These are phyloP conservation scores for Murraya koenigii DNA, from an alignment of 345 rosid genomes.

Conservation along the genomic window DNA sequence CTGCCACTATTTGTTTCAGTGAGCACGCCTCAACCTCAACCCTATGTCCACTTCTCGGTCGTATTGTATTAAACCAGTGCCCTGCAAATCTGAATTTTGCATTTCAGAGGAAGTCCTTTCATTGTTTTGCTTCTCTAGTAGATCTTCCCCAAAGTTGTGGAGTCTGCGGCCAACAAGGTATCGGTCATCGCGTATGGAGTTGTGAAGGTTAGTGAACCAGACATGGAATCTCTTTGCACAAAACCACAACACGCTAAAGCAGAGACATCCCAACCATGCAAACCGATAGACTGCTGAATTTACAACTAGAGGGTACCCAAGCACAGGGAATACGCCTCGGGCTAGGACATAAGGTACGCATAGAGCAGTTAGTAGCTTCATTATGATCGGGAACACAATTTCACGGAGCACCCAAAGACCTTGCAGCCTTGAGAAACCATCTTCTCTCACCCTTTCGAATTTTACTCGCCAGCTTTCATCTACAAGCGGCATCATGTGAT, in stretches of 20 bases:
- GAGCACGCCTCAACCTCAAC: slow-evolving; percentile 54
- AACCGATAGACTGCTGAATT: slow-evolving; percentile 95
- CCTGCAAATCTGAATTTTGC: slow-evolving; percentile 16
- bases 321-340: slow-evolving; percentile 87
- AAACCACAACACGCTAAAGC: slow-evolving; percentile 65
- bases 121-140: slow-evolving; percentile 29
- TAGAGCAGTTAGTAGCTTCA: slow-evolving; percentile 94
- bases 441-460: slow-evolving; percentile 92
- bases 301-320: slow-evolving; percentile 88
- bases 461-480: slow-evolving; percentile 92
- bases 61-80: slow-evolving; percentile 30
- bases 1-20: slow-evolving; percentile 32
- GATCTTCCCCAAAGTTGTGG: slow-evolving; percentile 79
- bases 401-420: slow-evolving; percentile 90
- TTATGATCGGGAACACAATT: slow-evolving; percentile 83
- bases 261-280: slow-evolving; percentile 96
- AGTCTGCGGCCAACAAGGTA: slow-evolving; percentile 92
- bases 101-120: slow-evolving; percentile 25
- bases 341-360: slow-evolving; percentile 91
- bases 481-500: slow-evolving; percentile 94
- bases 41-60: slow-evolving; percentile 55
- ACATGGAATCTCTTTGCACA: slow-evolving; percentile 86
- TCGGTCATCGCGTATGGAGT: slow-evolving; percentile 92
- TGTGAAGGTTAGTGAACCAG: slow-evolving; percentile 99
- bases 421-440: slow-evolving; percentile 92